Evolutionary conservation across 768 basidiomycete species (phyloP), one percentile per base, ranked within the genome.

Genomic region (Boletus pseudopeckii): DNA sequence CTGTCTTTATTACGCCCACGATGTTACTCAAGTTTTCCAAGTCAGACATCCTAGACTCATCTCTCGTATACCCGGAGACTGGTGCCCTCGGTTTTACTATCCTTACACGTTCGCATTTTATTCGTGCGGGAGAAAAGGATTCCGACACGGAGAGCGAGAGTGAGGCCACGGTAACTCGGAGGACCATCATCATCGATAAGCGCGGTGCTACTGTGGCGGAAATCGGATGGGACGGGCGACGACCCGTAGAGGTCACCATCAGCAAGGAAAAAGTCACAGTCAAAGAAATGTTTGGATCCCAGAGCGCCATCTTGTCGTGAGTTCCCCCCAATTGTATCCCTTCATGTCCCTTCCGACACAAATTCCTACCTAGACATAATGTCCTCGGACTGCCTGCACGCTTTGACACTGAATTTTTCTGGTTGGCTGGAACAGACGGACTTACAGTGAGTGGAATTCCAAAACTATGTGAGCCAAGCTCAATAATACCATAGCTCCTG

Each of bases 11-110:
- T 37, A 47, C 8, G 28, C 55, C 58, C 38, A 53, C 52, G 41
- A 84, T 83, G 82, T 66, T 84, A 32, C 75, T 84, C 65, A 82
- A 77, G 74, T 83, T 84, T 64, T 78, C 81, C 39, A 73, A 78
- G 32, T 64, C 77, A 15, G 82, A 84, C 57, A 80, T 85, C 66
- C 76, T 85, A 38, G 80, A 84, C 62, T 78, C 79, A 2, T 56
- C 73, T 15, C 80, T 85, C 40, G 63, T 82, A 57, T 76, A 81
- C 58, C 77, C 81, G 4, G 70, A 75, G n/a, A 79, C 82, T 13
- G 77, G 81, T 36, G 62, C 73, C 42, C 65, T 72, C 11, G 75
- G 74, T 20, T 85, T 77, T 55, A 73, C 76, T 15, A 81, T 84
- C 48, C 64, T 73, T 26, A 84, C 83, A 22, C 66, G 65, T 34